Conservation (phyloP, 257 asterid genomes). For the Gardenia jasminoides region DNA sequence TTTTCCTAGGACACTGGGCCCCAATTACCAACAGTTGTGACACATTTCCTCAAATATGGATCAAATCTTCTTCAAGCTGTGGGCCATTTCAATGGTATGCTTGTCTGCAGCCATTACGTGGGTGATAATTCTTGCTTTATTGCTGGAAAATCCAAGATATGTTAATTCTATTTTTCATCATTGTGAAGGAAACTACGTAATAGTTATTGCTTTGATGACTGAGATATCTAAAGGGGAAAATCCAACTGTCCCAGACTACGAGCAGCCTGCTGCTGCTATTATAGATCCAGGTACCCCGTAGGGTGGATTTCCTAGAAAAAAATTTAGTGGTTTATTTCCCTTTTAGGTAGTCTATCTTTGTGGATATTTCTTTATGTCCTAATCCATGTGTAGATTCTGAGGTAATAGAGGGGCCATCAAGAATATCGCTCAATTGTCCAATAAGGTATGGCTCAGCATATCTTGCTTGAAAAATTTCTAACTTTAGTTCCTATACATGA, state of each 20-base stretch:
- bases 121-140: slow-evolving; percentile 8
- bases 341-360: neutral
- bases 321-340: neutral
- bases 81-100: slow-evolving; percentile 81
- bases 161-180: slow-evolving; percentile 8
- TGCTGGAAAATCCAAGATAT: neutral
- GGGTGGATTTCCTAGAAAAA: neutral
- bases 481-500: neutral
- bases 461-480: slow-evolving; percentile 9
- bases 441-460: slow-evolving; percentile 57
- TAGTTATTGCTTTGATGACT: slow-evolving; percentile 68
- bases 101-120: slow-evolving; percentile 14
- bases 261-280: slow-evolving; percentile 55
- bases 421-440: slow-evolving; percentile 91
- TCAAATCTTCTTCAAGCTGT: slow-evolving; percentile 88
- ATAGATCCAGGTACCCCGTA: slow-evolving; percentile 66
- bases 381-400: slow-evolving; percentile 62
- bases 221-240: slow-evolving; percentile 45
- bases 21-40: slow-evolving; percentile 68
- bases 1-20: slow-evolving; percentile 76
- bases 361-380: slow-evolving; percentile 18
- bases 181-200: slow-evolving; percentile 68
- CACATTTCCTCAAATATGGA: slow-evolving; percentile 69
- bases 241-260: slow-evolving; percentile 54
- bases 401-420: slow-evolving; percentile 78